Base-by-base conservation (phyloP, 2,329 filamentous ascomycete genomes). In the Colletotrichum viniferum region DNA sequence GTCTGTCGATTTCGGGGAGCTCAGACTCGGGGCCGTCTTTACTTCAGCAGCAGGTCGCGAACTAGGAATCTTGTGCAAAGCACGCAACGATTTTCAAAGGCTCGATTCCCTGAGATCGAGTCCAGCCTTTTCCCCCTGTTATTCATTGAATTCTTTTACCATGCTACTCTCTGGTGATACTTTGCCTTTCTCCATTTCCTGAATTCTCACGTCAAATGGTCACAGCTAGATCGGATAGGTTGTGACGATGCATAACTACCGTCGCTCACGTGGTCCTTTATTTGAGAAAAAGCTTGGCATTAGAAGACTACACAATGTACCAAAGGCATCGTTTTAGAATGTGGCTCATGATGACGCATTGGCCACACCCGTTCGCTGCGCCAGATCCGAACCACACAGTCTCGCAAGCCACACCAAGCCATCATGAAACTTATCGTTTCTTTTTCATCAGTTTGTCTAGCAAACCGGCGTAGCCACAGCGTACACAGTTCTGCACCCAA, bases 401-500 rank as follows among this genome's bases (percentile, higher is more conserved):
- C 43, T 48, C 18, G 9, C 43, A 48, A 48, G 43, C 43, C 43
- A 48, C 43, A 48, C 18, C 43, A 38, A 16, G 36, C 36, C 36
- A 38, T 38, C 36, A 48, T 48, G 10, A n/a, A 4, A 6, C n/a
- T 21, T 9, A 5, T 48, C 6, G n/a, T 48, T 43, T 21, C 43
- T 48, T 21, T n/a, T 48, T 3, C 43, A 13, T 48, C 10, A 48
- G 10, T 21, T 21, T 48, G 9, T 7, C 58, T 34, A 34, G 18
- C 66, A 67, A 26, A 32, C 67, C n/a, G 71, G 65, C 4, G 71
- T 76, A 28, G 67, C 61, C 5, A 76, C 48, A 14, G 71, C 66
- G 16, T 74, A 76, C 43, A 74, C 66, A 16, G 71, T 76, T 18
- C 71, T 61, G 38, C 74, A 76, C 5, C 71, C 71, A 8, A 76